A percentile compares a stretch with the other conserved stretches of the same genome.
Conservation (phyloP, 176 grass and related monocot species). For the Panicum miliaceum region DNA sequence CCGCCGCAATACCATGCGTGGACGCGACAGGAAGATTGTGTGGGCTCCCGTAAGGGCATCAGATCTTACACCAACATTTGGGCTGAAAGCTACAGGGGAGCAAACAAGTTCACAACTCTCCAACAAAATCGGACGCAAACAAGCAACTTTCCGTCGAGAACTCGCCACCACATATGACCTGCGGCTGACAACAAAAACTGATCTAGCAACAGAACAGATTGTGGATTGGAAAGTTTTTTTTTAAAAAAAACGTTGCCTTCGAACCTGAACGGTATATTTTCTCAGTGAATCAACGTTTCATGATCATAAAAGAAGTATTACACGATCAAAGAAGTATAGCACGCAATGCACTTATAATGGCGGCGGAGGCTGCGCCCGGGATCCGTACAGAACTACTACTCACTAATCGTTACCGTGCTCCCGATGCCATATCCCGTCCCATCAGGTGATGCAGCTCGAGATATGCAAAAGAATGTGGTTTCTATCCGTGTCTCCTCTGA, state of each 20-base stretch:
- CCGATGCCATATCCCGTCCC: constrained; percentile 33
- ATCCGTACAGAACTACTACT: constrained; percentile 45
- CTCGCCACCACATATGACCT: constrained; percentile 4
- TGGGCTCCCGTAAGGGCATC: neutral
- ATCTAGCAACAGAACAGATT: neutral
- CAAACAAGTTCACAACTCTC: neutral
- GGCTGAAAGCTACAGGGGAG: too few species aligned
- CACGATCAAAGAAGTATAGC: constrained; percentile 37
- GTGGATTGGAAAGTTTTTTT: neutral
- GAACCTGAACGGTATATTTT: constrained; percentile 29
- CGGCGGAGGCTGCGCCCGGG: constrained; percentile 1
- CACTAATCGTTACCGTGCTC: constrained; percentile 24
- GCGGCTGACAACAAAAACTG: neutral
- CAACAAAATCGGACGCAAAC: neutral
- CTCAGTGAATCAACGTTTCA: constrained; percentile 30
- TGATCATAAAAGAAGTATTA: constrained; percentile 36
- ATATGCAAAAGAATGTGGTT: constrained; percentile 45
- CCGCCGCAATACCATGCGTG: neutral
- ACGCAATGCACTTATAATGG: constrained; percentile 21
- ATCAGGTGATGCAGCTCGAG: constrained; percentile 25
- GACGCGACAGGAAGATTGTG: neutral
- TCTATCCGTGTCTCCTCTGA: constrained; percentile 16
- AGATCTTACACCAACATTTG: neutral
- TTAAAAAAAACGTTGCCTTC: neutral
- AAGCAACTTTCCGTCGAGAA: neutral